These are phyloP conservation scores for Acacia acuminata DNA, from an alignment of 306 rosid species.

Conservation along the genomic window DNA sequence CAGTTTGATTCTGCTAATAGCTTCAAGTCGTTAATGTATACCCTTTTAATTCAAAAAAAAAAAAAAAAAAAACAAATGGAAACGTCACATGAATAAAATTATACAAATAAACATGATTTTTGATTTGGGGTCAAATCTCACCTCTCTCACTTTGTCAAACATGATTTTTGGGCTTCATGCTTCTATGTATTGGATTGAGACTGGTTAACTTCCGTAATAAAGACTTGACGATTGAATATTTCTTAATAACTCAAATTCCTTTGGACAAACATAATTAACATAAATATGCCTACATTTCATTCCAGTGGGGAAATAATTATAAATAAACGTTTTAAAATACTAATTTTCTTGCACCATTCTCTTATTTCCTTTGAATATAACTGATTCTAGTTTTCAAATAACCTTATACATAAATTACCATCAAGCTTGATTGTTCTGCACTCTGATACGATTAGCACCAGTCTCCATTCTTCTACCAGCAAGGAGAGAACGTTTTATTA, in stretches of 20 bases:
- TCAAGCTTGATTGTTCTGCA: background rate
- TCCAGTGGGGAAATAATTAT: background rate
- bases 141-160: too few species aligned
- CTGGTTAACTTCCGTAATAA: background rate
- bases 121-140: too few species aligned
- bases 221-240: too few species aligned
- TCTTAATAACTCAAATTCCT: background rate
- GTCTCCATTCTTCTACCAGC: background rate
- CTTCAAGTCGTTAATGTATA: too few species aligned
- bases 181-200: too few species aligned
- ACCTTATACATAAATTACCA: too few species aligned
- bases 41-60: too few species aligned
- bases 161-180: background rate
- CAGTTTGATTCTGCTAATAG: too few species aligned
- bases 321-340: background rate
- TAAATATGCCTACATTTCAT: too few species aligned
- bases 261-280: too few species aligned
- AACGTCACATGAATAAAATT: background rate
- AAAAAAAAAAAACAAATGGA: too few species aligned
- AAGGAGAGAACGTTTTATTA: conserved; percentile 7
- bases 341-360: background rate
- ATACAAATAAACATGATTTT: background rate
- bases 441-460: background rate
- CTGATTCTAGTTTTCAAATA: background rate
- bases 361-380: background rate